Evolutionary conservation across 176 grass and related monocot species (phyloP), one percentile per base, ranked within the genome.

Genomic region (Carex kokanica): DNA sequence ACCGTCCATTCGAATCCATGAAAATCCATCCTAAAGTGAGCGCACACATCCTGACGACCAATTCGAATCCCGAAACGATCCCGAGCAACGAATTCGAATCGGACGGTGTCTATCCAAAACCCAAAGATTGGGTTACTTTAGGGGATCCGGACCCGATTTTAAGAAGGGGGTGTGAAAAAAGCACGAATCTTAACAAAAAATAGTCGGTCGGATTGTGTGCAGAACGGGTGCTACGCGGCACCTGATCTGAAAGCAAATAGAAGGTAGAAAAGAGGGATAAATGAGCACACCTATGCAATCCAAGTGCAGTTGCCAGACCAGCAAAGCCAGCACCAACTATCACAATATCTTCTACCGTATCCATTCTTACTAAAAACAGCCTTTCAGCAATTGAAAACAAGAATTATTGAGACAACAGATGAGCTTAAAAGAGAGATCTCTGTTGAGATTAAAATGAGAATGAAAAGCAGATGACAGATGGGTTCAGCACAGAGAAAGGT

Each of bases 271-370:
- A 34, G 32, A 34, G 32, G 4, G 32, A 34, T 34, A 34, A 34
- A 34, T 34, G 32, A 34, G 32, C 32, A 34, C 32, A 34, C 91
- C 91, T 87, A 25, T 93, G 84, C 21, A 97, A 85, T 15, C 94
- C 94, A 18, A 97, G 84, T 3, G 94, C 90, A 27, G 55, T 45
- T 13, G 94, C 89, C 24, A 97, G 86, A 1, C 94, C 91, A 18
- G 88, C 88, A 0, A 94, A 31, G 0, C 94, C 94, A 56, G 88
- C 92, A 62, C 94, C 94, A 0, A 88, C 83, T 69, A 97, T 73
- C 29, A 94, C 86, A 75, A 97, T 78, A 51, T 86, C 83, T 69
- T 88, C 82, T 70, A 58, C 53, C 24, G 34, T 4, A 14, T 84
- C 86, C 85, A 78, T 78, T n/a, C 29, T 55, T 45, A 83, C 49